Percentiles rank a stretch among this genome's conserved stretches.
Conservation (phyloP, 1,284 basidiomycete genomes). For the Porodaedalea pini region DNA sequence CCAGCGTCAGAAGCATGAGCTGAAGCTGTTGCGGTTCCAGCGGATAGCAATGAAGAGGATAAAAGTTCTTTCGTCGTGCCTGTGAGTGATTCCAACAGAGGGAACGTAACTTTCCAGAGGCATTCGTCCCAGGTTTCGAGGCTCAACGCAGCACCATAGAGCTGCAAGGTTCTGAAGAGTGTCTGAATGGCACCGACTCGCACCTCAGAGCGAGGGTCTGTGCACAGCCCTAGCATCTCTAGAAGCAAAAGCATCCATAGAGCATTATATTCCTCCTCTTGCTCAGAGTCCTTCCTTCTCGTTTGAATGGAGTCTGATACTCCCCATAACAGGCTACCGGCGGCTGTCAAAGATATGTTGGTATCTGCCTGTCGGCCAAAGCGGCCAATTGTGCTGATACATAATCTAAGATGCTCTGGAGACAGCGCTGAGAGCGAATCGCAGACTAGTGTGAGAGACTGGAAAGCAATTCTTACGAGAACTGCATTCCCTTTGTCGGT, state of each 20-base stretch:
- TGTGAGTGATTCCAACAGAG: slow-evolving; percentile 75
- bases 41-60: slow-evolving; percentile 20
- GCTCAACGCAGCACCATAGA: slow-evolving; percentile 84
- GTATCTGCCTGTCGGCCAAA: slow-evolving; percentile 92
- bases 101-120: slow-evolving; percentile 87
- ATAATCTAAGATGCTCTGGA: slow-evolving; percentile 76
- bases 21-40: slow-evolving; percentile 12
- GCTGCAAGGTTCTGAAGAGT: slow-evolving; percentile 88
- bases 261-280: slow-evolving; percentile 67
- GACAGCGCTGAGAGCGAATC: slow-evolving; percentile 85
- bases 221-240: slow-evolving; percentile 80
- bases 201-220: slow-evolving; percentile 82
- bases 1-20: slow-evolving; percentile 16
- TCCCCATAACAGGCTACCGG: slow-evolving; percentile 86
- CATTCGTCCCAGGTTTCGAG: slow-evolving; percentile 83
- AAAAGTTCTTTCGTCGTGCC: slow-evolving; percentile 47
- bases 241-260: slow-evolving; percentile 91
- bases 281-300: slow-evolving; percentile 62
- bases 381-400: slow-evolving; percentile 85
- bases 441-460: slow-evolving; percentile 90
- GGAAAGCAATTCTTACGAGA: slow-evolving; percentile 87
- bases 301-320: slow-evolving; percentile 90
- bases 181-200: slow-evolving; percentile 93
- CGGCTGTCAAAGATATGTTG: slow-evolving; percentile 91
- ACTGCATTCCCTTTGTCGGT: slow-evolving; percentile 62